Conservation (phyloP, 192 early-diverging fungal genomes). For the Coemansia aciculifera region DNA sequence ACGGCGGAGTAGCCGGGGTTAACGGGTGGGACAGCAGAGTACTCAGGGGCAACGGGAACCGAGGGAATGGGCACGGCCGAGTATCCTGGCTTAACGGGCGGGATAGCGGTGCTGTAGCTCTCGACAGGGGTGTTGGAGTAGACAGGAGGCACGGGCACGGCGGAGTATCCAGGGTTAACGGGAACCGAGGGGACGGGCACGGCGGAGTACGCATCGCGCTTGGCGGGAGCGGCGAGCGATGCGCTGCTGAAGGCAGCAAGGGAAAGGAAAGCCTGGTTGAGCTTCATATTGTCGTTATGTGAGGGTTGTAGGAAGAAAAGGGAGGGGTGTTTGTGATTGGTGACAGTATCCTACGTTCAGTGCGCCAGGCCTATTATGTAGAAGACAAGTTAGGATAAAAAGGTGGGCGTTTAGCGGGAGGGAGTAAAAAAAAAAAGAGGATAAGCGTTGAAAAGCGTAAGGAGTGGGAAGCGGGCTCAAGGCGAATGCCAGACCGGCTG, state of each 20-base stretch:
- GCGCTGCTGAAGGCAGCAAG: slow-evolving; percentile 54
- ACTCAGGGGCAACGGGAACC: slow-evolving; percentile 8
- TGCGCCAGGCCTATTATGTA: slow-evolving; percentile 51
- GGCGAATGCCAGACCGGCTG: slow-evolving; percentile 25
- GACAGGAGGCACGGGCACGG: slow-evolving; percentile 12
- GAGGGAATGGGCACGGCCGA: background rate
- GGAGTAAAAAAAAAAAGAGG: slow-evolving; percentile 6
- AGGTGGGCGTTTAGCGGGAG: slow-evolving; percentile 13
- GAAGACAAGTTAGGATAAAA: slow-evolving; percentile 11
- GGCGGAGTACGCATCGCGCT: slow-evolving; percentile 22
- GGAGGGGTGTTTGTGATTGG: slow-evolving; percentile 24
- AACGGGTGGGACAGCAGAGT: slow-evolving; percentile 2
- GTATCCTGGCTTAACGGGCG: background rate
- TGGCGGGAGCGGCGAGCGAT: slow-evolving; percentile 38
- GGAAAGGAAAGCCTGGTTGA: slow-evolving; percentile 54
- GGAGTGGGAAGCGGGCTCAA: slow-evolving; percentile 4
- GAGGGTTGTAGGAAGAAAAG: slow-evolving; percentile 26
- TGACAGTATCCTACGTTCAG: slow-evolving; percentile 43
- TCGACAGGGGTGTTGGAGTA: too few species aligned
- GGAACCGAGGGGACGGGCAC: background rate
- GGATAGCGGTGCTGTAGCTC: background rate
- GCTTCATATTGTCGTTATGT: slow-evolving; percentile 55
- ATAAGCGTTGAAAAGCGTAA: background rate
- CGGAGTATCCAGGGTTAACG: background rate
- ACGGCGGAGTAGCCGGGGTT: slow-evolving; percentile 6